Conservation (phyloP, 495 filamentous ascomycete species). For the Penicillium cosmopolitanum region DNA sequence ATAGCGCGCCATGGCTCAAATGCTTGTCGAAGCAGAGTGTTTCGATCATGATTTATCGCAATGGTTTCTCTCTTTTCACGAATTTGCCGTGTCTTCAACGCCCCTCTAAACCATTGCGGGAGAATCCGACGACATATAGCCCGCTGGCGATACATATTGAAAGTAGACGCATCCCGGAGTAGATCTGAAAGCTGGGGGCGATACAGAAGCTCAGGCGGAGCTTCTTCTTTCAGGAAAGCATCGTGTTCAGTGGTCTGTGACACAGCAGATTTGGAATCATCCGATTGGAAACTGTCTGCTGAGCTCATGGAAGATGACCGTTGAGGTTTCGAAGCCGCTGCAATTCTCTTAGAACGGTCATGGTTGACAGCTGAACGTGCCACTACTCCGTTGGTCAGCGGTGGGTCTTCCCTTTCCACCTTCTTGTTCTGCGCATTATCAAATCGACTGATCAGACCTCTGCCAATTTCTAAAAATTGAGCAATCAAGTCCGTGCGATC, state of each 20-base stretch:
- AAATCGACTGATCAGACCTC: slow-evolving; percentile 43
- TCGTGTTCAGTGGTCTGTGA: slow-evolving; percentile 32
- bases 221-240: slow-evolving; percentile 32
- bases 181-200: slow-evolving; percentile 59
- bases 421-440: slow-evolving; percentile 33
- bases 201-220: slow-evolving; percentile 48
- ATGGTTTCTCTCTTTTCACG: slow-evolving; percentile 50
- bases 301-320: slow-evolving; percentile 30
- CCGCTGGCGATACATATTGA: slow-evolving; percentile 56
- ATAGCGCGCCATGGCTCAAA: slow-evolving; percentile 62
- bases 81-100: slow-evolving; percentile 47
- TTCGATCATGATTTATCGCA: slow-evolving; percentile 55
- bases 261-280: slow-evolving; percentile 30
- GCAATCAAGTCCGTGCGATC: slow-evolving; percentile 51
- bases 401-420: slow-evolving; percentile 15
- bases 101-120: slow-evolving; percentile 57
- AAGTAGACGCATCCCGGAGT: slow-evolving; percentile 60
- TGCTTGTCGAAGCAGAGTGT: slow-evolving; percentile 56
- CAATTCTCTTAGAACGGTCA: slow-evolving; percentile 41
- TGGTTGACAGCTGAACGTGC: slow-evolving; percentile 42
- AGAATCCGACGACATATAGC: slow-evolving; percentile 51
- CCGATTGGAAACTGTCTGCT: slow-evolving; percentile 28
- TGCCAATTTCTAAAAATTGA: slow-evolving; percentile 50
- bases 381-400: slow-evolving; percentile 31
- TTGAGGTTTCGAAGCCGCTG: slow-evolving; percentile 23